Base-by-base conservation (phyloP, 768 basidiomycete species). In the Cyclocybe cylindracea region DNA sequence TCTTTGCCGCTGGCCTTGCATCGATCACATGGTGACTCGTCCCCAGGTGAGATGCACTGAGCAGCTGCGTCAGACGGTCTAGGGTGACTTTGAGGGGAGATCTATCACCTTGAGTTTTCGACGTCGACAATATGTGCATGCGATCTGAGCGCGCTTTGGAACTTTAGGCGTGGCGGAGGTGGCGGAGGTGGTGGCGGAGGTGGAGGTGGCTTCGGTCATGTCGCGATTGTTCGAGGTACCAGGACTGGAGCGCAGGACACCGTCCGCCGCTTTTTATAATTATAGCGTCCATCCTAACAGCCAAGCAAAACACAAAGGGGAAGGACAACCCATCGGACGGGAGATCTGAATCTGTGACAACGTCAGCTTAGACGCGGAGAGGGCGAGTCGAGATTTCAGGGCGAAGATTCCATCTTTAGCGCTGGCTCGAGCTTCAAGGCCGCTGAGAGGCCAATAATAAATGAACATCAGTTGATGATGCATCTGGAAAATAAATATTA, bases 41-140 rank as follows among this genome's bases (percentile, higher is more conserved):
- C 24, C 24, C 24, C 24, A 24, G 24, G 24, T 24, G 24, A 24
- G 24, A 24, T 24, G 24, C 24, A 24, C 24, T 24, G 24, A 24
- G 24, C 24, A 24, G 24, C 24, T 24, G 24, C 24, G 24, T 24
- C 24, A 24, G 24, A 24, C 24, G 24, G 24, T 24, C n/a, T 39
- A 18, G 18, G 38, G 18, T 18, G 39, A 19, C 7, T 39, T 16
- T 4, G 37, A 16, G 24, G 44, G 35, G 5, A 41, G 37, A 32
- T n/a, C 11, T 13, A 57, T 35, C 56, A 80, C 83, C 71, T 78
- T 83, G 53, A 84, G 74, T 64, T 86, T 84, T 13, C 78, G 75
- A 32, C 64, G 61, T 6, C 84, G 77, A 61, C 84, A 86, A 49
- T 69, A 67, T 0, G 65, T 70, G 64, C 84, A 86, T 2, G 84